These are phyloP conservation scores for Euphorbia pulcherrima DNA, from an alignment of 345 rosid genomes.

Conservation along the genomic window DNA sequence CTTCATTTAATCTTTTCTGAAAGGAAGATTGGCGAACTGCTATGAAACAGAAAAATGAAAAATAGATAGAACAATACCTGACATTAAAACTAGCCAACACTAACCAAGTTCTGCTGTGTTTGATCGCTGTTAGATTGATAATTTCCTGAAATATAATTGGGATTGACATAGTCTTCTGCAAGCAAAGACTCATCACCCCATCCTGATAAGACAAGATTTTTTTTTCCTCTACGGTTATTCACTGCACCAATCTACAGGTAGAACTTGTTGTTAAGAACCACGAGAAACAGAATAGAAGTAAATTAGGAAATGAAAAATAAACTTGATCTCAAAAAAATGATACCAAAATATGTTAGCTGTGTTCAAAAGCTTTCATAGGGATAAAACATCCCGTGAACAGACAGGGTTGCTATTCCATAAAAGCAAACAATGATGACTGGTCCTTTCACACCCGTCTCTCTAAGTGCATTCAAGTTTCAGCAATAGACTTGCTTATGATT, in stretches of 20 bases:
- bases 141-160: slow-evolving; percentile 49
- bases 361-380: background rate
- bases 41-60: slow-evolving; percentile 15
- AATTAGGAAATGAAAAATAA: background rate
- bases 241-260: slow-evolving; percentile 62
- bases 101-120: slow-evolving; percentile 74
- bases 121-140: slow-evolving; percentile 64
- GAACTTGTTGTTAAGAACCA: slow-evolving; percentile 2
- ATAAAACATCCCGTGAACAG: background rate
- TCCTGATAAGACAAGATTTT: slow-evolving; percentile 84
- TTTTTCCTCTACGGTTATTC: slow-evolving; percentile 73
- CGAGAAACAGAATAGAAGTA: background rate
- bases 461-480: background rate
- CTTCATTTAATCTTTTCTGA: slow-evolving; percentile 85
- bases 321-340: background rate
- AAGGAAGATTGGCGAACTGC: slow-evolving; percentile 12
- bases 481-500: background rate
- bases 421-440: background rate
- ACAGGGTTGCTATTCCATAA: background rate
- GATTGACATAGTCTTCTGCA: slow-evolving; percentile 64
- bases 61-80: slow-evolving; percentile 16
- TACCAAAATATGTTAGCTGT: background rate
- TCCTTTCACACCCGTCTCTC: background rate
- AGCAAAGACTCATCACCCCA: slow-evolving; percentile 90
- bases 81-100: slow-evolving; percentile 1